Conservation (phyloP, 257 asterid genomes). For the Salvia rosmarinus region DNA sequence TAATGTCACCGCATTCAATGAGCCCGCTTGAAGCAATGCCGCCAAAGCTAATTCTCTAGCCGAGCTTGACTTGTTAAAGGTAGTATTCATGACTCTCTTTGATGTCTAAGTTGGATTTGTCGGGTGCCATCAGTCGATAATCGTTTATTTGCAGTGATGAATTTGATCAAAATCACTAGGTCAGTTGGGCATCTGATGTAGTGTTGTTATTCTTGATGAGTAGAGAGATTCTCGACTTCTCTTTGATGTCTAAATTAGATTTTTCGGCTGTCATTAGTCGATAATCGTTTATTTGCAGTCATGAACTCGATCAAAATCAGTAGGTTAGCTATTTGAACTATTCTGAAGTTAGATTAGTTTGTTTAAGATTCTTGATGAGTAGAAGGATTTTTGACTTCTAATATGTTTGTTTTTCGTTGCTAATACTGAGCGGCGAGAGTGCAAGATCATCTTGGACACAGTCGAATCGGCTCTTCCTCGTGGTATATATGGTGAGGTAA, state of each 20-base stretch:
- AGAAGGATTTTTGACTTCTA: constrained; percentile 16
- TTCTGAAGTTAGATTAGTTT: not conserved
- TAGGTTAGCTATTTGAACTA: not conserved
- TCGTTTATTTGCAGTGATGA: not conserved
- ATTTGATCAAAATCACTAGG: not conserved
- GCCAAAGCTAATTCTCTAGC: constrained; percentile 75
- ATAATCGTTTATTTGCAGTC: too few species aligned
- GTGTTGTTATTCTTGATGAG: not conserved
- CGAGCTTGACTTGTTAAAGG: constrained; percentile 79
- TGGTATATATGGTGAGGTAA: constrained; percentile 54
- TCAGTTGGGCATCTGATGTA: not conserved
- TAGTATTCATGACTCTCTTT: constrained; percentile 45
- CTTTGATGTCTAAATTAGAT: too few species aligned
- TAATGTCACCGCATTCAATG: constrained; percentile 88
- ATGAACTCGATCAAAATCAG: too few species aligned
- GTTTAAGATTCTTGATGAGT: not conserved
- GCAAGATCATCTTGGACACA: constrained; percentile 76
- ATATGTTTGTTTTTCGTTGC: constrained; percentile 15
- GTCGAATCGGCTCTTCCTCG: constrained; percentile 82
- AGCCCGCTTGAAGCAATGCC: constrained; percentile 85
- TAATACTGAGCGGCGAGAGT: constrained; percentile 75
- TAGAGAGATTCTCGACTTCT: too few species aligned
- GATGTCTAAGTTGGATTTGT: not conserved
- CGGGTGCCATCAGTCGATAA: not conserved
- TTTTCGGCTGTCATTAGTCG: too few species aligned